phyloP scores from a whole-genome alignment of 805 yeast genomes.

The Phaffomyces opuntiae region DNA sequence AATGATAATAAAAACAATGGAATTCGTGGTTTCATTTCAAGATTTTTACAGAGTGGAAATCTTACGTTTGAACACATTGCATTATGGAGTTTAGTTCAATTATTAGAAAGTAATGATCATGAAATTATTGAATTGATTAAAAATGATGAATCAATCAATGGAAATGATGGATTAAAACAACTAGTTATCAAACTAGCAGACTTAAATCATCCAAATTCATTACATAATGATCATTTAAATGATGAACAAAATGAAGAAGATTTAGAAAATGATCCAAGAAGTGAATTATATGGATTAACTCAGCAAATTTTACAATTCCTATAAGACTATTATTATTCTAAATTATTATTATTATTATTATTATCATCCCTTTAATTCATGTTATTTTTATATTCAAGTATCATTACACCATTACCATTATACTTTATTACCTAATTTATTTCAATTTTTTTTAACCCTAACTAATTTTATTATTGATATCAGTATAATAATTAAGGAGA shows the following conservation, averaged over 20 bases:
- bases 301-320: constrained; percentile 54
- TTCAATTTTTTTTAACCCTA: background rate
- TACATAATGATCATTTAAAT: constrained; percentile 8
- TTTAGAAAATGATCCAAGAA: constrained; percentile 48
- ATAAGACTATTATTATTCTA: background rate
- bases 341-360: background rate
- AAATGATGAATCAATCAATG: constrained; percentile 26
- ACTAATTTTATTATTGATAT: no score
- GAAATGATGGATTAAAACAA: constrained; percentile 43
- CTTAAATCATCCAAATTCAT: constrained; percentile 23
- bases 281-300: constrained; percentile 57
- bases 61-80: constrained; percentile 98
- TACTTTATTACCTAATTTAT: no score
- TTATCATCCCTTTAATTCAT: background rate
- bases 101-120: constrained; percentile 77
- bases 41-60: constrained; percentile 77
- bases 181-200: constrained; percentile 39
- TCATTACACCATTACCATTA: no score
- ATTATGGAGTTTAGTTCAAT: constrained; percentile 90
- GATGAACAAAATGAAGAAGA: constrained; percentile 33
- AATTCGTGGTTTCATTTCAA: constrained; percentile 70
- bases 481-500: no score
- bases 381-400: no score
- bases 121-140: constrained; percentile 50
- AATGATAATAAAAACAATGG: constrained; percentile 63